Base-by-base conservation (phyloP, 2,329 filamentous ascomycete species). In the Ampelomyces quisqualis region DNA sequence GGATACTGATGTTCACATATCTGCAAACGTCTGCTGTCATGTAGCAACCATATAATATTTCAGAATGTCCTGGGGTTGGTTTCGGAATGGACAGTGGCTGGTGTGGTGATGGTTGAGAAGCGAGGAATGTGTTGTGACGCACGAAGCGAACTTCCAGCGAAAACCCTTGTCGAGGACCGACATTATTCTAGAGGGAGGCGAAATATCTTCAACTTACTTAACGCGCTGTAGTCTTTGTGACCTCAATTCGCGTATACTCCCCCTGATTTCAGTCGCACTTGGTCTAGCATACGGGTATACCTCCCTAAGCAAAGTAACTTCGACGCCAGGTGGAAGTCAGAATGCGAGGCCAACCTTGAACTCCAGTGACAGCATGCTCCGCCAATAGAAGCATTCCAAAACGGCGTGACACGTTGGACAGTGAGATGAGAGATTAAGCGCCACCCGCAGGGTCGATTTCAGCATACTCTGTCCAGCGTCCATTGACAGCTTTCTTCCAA, bases 401-500 rank as follows among this genome's bases (percentile, higher is more conserved):
- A 57, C 47, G 51, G 49, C 49, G n/a, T n/a, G n/a, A n/a, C n/a
- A n/a, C n/a, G n/a, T n/a, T n/a, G n/a, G n/a, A n/a, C n/a, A n/a
- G n/a, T n/a, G n/a, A n/a, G n/a, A n/a, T n/a, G n/a, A n/a, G n/a
- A n/a, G n/a, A n/a, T n/a, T 49, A 66, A 20, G 54, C 50, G 20
- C 66, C 60, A 26, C 60, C 56, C 31, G 57, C 53, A 9, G 65
- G 68, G 44, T 75, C 71, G 24, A 76, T 72, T 54, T 76, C 71
- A 9, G 72, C 69, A 40, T 73, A 74, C 51, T 75, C 73, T 5
- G 70, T 55, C 74, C 74, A 77, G 38, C 70, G 68, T 22, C 70
- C 71, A 32, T 73, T 72, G 35, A 71, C 60, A 7, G 70, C 69
- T 60, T 71, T 75, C 62, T 75, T 76, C 73, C 74, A 77, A 11